These are phyloP conservation scores for Cenchrus americanus DNA, from an alignment of 176 grass and related monocot genomes.

Conservation along the genomic window DNA sequence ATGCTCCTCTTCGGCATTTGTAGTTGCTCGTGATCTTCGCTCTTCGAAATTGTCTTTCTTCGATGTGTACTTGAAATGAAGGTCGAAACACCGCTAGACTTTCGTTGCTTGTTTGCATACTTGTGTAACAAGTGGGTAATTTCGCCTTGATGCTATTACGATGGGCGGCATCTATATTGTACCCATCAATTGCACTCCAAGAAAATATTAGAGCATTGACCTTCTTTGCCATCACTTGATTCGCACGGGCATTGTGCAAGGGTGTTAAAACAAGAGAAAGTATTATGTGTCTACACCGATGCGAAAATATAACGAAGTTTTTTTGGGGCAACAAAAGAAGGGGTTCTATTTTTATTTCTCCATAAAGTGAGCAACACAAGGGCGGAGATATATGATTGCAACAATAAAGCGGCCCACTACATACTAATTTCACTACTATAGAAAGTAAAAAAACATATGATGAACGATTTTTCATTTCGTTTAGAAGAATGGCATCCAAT, in stretches of 20 bases:
- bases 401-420: too few species aligned
- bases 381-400: too few species aligned
- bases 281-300: neutral
- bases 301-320: neutral
- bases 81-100: constrained; percentile 14
- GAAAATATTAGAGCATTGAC: constrained; percentile 49
- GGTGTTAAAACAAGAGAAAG: neutral
- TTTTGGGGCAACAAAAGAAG: neutral
- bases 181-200: constrained; percentile 36
- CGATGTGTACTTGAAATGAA: neutral
- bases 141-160: constrained; percentile 43
- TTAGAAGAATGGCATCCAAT: too few species aligned
- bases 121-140: constrained; percentile 44
- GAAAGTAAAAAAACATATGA: too few species aligned
- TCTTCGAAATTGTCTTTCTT: neutral
- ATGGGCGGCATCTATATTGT: constrained; percentile 8
- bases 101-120: constrained; percentile 40
- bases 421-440: too few species aligned
- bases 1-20: neutral
- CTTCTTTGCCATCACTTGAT: constrained; percentile 29
- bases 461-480: too few species aligned
- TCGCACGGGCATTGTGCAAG: constrained; percentile 17
- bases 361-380: too few species aligned
- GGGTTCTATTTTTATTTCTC: too few species aligned
- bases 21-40: neutral